phyloP scores from a whole-genome alignment of 2,329 filamentous ascomycete genomes.

The Colletotrichum chrysophilum region DNA sequence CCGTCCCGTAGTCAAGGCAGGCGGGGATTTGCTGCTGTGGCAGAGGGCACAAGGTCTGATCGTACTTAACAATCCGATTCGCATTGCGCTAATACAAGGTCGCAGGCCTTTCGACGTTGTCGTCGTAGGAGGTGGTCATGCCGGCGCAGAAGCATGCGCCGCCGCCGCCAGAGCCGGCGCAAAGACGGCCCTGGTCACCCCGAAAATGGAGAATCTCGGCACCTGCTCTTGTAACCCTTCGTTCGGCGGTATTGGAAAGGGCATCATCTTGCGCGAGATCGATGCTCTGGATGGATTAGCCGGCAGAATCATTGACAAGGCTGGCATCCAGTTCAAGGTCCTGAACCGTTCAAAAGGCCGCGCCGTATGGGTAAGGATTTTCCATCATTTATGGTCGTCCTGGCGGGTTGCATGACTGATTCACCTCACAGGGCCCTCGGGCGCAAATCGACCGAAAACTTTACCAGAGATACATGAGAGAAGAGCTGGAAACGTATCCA shows the following conservation, averaged over 20 bases:
- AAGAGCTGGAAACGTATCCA: slow-evolving; percentile 79
- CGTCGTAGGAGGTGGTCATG: slow-evolving; percentile 95
- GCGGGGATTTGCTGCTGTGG: slow-evolving; percentile 35
- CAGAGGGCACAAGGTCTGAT: slow-evolving; percentile 32
- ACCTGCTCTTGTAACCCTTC: slow-evolving; percentile 97
- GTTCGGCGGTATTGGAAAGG: slow-evolving; percentile 98
- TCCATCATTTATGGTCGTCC: background rate
- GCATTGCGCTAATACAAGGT: background rate
- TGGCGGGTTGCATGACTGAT: background rate
- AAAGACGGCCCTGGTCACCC: slow-evolving; percentile 87
- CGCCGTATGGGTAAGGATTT: slow-evolving; percentile 78
- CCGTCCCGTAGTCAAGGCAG: background rate
- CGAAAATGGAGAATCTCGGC: slow-evolving; percentile 85
- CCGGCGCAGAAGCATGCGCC: slow-evolving; percentile 90
- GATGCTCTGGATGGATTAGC: slow-evolving; percentile 93
- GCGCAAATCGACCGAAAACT: slow-evolving; percentile 93
- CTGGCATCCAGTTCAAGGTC: slow-evolving; percentile 91
- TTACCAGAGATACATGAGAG: slow-evolving; percentile 90
- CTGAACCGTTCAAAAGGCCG: slow-evolving; percentile 90
- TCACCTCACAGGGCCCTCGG: slow-evolving; percentile 68
- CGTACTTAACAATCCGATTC: slow-evolving; percentile 5
- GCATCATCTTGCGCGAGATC: slow-evolving; percentile 92
- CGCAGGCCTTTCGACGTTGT: slow-evolving; percentile 83
- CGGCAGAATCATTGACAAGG: slow-evolving; percentile 88
- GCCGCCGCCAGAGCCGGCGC: slow-evolving; percentile 90